Base-by-base conservation (phyloP, 257 asterid genomes). In the Solanum habrochaites region DNA sequence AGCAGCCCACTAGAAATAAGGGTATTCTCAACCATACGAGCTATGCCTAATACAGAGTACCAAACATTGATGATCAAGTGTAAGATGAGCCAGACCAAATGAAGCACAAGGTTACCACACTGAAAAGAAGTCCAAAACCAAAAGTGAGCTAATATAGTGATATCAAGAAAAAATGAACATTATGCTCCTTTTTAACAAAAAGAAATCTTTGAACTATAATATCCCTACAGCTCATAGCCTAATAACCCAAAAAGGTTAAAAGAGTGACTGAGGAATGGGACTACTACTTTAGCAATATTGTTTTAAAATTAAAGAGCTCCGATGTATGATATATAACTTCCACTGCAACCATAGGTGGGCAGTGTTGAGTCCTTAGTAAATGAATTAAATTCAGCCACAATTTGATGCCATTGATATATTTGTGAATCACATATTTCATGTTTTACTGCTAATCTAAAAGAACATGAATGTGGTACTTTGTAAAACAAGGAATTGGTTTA, bases 11-110 rank as follows among this genome's bases (percentile, higher is more conserved):
- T 85, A 62, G 98, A 92, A 85, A 97, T 95, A n/a, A 95, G 93
- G 88, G 90, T 89, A 91, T 94, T 95, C 93, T 97, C 98, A 16
- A 95, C 32, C 62, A 93, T 71, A 64, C 86, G 92, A 82, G 90
- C 87, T 86, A 92, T 84, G 32, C 91, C 90, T 90, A 90, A 87
- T 83, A 88, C 47, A 70, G 91, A 90, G 95, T 91, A 93, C 96
- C 97, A 95, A 42, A 91, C 82, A 91, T 91, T 93, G 92, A 96
- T 37, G 40, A 92, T 89, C 87, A 93, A 88, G 93, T 96, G 99
- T 90, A 96, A 86, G 71, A 93, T 23, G 84, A 87, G 88, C 98
- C 98, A 94, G 60, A 95, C 89, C 42, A 93, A 84, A 87, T 90
- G 89, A 87, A 91, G 89, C 64, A 91, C 96, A 67, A 90, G 90